Base-by-base conservation (phyloP, 495 filamentous ascomycete species). In the Filosporella fistucella region DNA sequence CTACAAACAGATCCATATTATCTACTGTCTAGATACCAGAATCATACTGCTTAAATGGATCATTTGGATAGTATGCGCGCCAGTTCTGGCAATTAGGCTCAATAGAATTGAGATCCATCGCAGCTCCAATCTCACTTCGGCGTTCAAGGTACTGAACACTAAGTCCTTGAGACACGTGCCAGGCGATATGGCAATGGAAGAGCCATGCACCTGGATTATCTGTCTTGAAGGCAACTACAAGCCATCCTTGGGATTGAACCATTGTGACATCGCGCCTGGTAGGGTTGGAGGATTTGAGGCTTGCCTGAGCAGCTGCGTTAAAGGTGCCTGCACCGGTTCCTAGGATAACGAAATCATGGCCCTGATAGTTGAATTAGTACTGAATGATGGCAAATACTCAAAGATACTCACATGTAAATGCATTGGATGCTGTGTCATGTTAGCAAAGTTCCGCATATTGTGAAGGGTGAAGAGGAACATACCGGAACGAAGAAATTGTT, bases 201-300 rank as follows among this genome's bases (percentile, higher is more conserved):
- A 73, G 60, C 77, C 77, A 81, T 2, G 69, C 64, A 2, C 76
- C 76, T 3, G 74, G 74, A 54, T 80, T 81, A 47, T 80, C 72
- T 3, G 73, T 71, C 60, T 72, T 54, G 58, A 81, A 83, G 9
- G 64, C 77, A 2, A 83, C 61, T 8, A 78, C 63, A 30, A 76
- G 41, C 57, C 68, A 64, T 0, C 73, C 79, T 10, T 18, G 13
- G 4, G 14, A 18, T 11, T 44, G 46, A 0, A 87, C 52, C 54
- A 82, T 63, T 1, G 77, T 76, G 1, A 75, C 75, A 51, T 86
- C 84, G 10, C 82, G 65, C 4, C 81, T 68, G 4, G 76, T 68
- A 3, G 82, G 78, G 51, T 70, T 76, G 24, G 46, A 38, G 58
- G 44, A 62, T 9, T 55, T 14, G 0, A 55, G 36, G 4, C 14